Conservation (phyloP, 164 flowering plant species). For the Vitis rupestris region DNA sequence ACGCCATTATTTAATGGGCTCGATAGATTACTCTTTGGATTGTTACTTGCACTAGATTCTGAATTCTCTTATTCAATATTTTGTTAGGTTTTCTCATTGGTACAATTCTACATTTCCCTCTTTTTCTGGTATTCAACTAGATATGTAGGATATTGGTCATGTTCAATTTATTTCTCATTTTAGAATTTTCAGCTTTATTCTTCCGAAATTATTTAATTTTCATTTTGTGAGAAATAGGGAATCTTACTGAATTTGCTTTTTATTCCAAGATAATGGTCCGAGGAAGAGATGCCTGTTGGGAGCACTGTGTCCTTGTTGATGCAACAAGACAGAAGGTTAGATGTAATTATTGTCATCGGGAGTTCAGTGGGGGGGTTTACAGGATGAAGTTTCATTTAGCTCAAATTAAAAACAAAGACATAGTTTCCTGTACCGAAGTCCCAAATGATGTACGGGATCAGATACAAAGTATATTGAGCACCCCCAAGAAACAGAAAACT, state of each 20-base stretch:
- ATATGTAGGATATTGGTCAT: no score
- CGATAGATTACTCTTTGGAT: no score
- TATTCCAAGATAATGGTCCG: conserved; percentile 55
- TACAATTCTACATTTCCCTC: no score
- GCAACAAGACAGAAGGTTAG: conserved; percentile 70
- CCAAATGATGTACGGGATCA: conserved; percentile 58
- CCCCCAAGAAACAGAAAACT: conserved; percentile 59
- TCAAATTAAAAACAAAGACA: conserved; percentile 71
- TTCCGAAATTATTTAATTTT: no score
- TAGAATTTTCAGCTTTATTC: no score
- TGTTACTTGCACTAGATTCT: no score
- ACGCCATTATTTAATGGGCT: no score
- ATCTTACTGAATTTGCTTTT: conserved; percentile 3
- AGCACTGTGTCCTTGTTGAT: conserved; percentile 75
- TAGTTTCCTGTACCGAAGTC: conserved; percentile 66
- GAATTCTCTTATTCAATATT: no score
- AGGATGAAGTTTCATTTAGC: conserved; percentile 79
- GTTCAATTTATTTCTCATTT: no score
- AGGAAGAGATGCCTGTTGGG: conserved; percentile 84
- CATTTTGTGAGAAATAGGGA: no score
- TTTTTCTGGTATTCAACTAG: no score
- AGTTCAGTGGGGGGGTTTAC: conserved; percentile 76
- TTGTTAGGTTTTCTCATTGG: no score
- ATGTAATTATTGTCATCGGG: conserved; percentile 69
- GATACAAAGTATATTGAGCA: conserved; percentile 46